Conservation (phyloP, 2,329 filamentous ascomycete genomes). For the Pseudofabraea citricarpa region DNA sequence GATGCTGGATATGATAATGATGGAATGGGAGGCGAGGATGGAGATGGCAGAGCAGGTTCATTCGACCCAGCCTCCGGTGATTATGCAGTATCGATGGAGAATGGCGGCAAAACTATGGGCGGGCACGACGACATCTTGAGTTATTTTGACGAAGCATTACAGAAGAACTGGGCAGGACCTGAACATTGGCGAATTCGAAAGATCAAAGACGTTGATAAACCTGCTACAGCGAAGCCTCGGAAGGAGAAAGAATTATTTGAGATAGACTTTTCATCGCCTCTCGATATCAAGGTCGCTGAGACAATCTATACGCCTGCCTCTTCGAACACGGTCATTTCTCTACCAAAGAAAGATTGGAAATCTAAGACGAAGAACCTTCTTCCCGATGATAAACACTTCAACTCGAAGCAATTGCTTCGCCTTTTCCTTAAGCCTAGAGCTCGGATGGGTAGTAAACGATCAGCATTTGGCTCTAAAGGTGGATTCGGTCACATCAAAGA, state of each 20-base stretch:
- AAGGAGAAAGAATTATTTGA: conserved; percentile 97
- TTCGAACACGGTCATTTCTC: conserved; percentile 73
- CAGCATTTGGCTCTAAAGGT: conserved; percentile 41
- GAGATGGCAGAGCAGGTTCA: conserved; percentile 45
- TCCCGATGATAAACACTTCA: conserved; percentile 97
- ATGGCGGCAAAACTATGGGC: conserved; percentile 56
- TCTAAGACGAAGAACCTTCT: conserved; percentile 89
- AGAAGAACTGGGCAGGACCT: conserved; percentile 97
- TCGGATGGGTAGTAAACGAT: conserved; percentile 65
- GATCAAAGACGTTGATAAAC: conserved; percentile 75
- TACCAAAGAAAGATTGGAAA: conserved; percentile 94
- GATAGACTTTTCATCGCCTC: conserved; percentile 79
- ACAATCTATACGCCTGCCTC: conserved; percentile 76
- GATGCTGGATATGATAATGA: conserved; percentile 53
- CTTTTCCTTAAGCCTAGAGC: conserved; percentile 95
- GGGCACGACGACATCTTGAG: conserved; percentile 92
- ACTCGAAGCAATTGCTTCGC: conserved; percentile 81
- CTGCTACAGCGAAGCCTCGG: conserved; percentile 56
- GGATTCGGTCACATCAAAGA: conserved; percentile 40
- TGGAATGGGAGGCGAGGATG: conserved; percentile 45
- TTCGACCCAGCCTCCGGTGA: conserved; percentile 65
- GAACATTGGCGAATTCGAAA: conserved; percentile 97
- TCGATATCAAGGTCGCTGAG: conserved; percentile 67
- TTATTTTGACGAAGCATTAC: conserved; percentile 93
- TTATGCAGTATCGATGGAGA: conserved; percentile 76